These are phyloP conservation scores for Aspergillus tanneri DNA, from an alignment of 2,329 filamentous ascomycete genomes.

Conservation along the genomic window DNA sequence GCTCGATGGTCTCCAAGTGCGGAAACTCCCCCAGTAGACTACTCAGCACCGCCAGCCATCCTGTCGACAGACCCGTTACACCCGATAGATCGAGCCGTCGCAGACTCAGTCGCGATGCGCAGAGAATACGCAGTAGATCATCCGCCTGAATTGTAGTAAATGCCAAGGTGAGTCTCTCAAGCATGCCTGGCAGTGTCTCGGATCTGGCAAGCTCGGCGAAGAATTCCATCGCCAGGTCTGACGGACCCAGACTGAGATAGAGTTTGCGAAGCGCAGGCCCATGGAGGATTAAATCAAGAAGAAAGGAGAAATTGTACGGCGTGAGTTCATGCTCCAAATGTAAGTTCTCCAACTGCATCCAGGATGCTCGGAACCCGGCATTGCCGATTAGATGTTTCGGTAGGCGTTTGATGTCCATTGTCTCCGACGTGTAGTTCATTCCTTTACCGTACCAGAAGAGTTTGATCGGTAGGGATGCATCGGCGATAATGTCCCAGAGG, in stretches of 20 bases:
- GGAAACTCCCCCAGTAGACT: slow-evolving; percentile 6
- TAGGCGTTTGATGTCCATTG: slow-evolving; percentile 11
- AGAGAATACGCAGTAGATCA: slow-evolving; percentile 7
- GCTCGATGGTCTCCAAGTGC: slow-evolving; percentile 1
- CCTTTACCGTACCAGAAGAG: slow-evolving; percentile 16
- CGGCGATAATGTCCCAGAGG: slow-evolving; percentile 10
- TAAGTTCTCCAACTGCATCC: slow-evolving; percentile 8
- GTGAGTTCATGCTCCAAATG: slow-evolving; percentile 15
- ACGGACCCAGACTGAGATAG: slow-evolving; percentile 10
- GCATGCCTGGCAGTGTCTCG: not conserved
- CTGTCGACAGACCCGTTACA: slow-evolving; percentile 2
- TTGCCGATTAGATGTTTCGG: slow-evolving; percentile 10
- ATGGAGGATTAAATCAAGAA: slow-evolving; percentile 9
- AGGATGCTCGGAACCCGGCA: slow-evolving; percentile 6
- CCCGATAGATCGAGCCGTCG: not conserved
- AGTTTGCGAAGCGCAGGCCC: slow-evolving; percentile 10
- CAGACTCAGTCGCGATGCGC: slow-evolving; percentile 3
- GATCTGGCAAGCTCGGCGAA: slow-evolving; percentile 6
- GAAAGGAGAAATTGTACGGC: slow-evolving; percentile 12
- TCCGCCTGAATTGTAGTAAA: slow-evolving; percentile 4
- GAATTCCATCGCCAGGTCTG: slow-evolving; percentile 13
- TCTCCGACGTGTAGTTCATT: slow-evolving; percentile 9
- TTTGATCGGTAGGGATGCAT: slow-evolving; percentile 10
- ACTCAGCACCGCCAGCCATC: not conserved
- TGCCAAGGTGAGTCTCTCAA: slow-evolving; percentile 10